These are phyloP conservation scores for Starmerella sirachaensis DNA, from an alignment of 805 yeast genomes.

Conservation along the genomic window DNA sequence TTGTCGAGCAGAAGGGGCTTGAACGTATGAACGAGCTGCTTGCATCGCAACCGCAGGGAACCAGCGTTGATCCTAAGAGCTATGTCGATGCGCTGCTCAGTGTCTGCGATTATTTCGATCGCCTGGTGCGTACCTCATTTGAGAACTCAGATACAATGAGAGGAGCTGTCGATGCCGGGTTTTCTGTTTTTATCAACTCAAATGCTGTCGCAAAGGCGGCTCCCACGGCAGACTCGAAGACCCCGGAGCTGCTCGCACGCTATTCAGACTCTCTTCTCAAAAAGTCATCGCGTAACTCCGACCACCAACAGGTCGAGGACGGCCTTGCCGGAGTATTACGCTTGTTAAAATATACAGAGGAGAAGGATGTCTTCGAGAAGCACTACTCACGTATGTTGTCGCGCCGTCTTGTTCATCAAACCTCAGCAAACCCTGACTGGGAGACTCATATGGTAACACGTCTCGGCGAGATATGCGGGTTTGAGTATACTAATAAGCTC, in stretches of 20 bases:
- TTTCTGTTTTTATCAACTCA: conserved; percentile 68
- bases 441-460: conserved; percentile 79
- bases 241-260: conserved; percentile 85
- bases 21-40: conserved; percentile 54
- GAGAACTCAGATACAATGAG: conserved; percentile 65
- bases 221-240: conserved; percentile 44
- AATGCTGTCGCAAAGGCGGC: conserved; percentile 58
- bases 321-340: conserved; percentile 75
- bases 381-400: conserved; percentile 84
- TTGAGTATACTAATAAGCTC: conserved; percentile 86
- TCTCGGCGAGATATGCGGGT: conserved; percentile 76
- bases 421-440: conserved; percentile 70
- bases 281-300: conserved; percentile 57
- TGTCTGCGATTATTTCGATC: conserved; percentile 56
- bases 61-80: conserved; percentile 51
- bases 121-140: conserved; percentile 55
- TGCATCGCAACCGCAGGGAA: conserved; percentile 33
- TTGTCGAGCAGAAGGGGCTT: conserved; percentile 55
- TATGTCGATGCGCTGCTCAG: conserved; percentile 68
- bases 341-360: conserved; percentile 76
- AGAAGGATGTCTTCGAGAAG: conserved; percentile 89
- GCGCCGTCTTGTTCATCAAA: conserved; percentile 74
- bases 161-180: conserved; percentile 81
- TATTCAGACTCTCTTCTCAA: conserved; percentile 76
- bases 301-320: conserved; percentile 50